phyloP scores from a whole-genome alignment of 2,329 filamentous ascomycete genomes.

The Calonectria honghensis region DNA sequence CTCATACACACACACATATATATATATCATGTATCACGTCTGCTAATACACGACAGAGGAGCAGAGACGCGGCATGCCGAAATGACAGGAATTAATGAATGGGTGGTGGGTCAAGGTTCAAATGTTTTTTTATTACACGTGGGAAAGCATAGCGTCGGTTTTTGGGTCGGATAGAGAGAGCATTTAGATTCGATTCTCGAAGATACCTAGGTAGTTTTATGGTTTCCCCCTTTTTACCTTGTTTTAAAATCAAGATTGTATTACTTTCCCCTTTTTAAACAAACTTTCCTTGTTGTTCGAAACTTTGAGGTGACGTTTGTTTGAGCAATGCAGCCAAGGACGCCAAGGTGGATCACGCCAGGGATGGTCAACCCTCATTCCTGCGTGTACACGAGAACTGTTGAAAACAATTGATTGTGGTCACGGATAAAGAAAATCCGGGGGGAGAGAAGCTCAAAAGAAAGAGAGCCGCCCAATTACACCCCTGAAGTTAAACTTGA shows the following conservation, averaged over 20 bases:
- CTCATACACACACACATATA: background rate
- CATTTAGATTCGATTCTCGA: conserved; percentile 21
- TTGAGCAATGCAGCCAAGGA: conserved; percentile 6
- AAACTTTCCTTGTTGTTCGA: background rate
- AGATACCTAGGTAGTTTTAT: conserved; percentile 26
- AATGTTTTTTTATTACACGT: conserved; percentile 18
- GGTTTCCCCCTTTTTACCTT: background rate
- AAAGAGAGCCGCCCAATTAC: background rate
- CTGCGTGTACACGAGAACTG: background rate
- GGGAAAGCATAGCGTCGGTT: conserved; percentile 20
- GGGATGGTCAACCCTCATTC: conserved; percentile 17
- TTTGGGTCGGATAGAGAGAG: conserved; percentile 10
- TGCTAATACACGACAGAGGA: conserved; percentile 3
- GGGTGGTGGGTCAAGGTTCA: conserved; percentile 12
- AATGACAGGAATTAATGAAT: conserved; percentile 20
- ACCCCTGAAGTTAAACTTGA: background rate
- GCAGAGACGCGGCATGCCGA: conserved; percentile 27
- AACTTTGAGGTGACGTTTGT: background rate
- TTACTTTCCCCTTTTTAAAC: conserved; percentile 8
- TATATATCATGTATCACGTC: background rate
- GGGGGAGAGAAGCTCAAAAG: background rate
- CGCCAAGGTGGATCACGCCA: conserved; percentile 21
- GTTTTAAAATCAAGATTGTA: conserved; percentile 20
- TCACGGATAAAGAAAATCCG: background rate
- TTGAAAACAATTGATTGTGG: background rate